Evolutionary conservation across 768 basidiomycete genomes (phyloP), one percentile per base, ranked within the genome.

Genomic region (Astraeus odoratus): DNA sequence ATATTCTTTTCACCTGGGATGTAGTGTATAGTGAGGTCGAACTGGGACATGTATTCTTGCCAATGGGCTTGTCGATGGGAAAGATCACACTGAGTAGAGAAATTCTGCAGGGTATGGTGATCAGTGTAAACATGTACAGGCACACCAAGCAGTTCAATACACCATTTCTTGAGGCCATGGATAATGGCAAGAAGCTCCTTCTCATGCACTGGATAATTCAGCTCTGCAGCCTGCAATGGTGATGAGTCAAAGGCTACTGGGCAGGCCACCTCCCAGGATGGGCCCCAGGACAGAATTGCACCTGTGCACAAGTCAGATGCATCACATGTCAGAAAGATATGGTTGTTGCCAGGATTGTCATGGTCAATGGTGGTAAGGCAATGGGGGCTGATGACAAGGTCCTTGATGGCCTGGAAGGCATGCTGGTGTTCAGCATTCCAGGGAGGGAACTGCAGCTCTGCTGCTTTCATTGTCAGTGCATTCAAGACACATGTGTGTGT

Each of bases 311-410:
- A 38, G 2, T 53, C 31, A 13, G 20, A 33, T 1, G 47, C 39
- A 18, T 53, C 49, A 10, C 49, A 47, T 1, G 49, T 55, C 0
- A 55, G 31, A 16, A 51, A 50, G 4, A 39, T 39, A 3, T 16
- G 23, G 37, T 39, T 39, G 12, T 24, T 23, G 0, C 37, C 37
- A 13, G 53, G 49, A 6, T 60, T 47, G 4, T 56, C 37, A 43
- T 70, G 64, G 42, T 70, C 55, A 20, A 71, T 68, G 0, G 50
- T 50, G 0, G 60, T 69, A 0, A 68, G 52, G 39, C 61, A 67
- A 0, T 57, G 43, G 0, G 45, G 39, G 8, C 58, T 46, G 0
- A 50, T 46, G 1, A 65, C 63, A 0, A 67, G 38, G 0, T 7
- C 4, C 31, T 68, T 65, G 35, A 69, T 25, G 18, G 37, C 43